Evolutionary conservation across 768 basidiomycete species (phyloP), one percentile per base, ranked within the genome.

Genomic region (Austroboletus eburneus): DNA sequence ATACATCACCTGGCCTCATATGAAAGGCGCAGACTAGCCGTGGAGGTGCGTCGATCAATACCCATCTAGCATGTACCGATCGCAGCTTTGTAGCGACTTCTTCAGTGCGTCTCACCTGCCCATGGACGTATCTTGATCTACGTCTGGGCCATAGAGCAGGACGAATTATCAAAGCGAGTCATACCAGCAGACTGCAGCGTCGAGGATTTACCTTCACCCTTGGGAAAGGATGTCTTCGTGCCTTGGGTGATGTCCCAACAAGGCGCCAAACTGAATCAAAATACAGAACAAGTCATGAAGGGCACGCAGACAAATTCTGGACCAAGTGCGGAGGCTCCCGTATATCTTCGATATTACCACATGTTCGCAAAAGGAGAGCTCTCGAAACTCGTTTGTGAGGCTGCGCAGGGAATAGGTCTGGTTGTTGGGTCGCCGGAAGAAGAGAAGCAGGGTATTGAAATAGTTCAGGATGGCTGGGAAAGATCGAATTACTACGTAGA

Each of bases 111-210:
- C 30, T 83, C 83, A 1, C 74, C 83, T 1, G 43, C 54, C 2
- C 82, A 88, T 52, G 91, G 92, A 9, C 83, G 91, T 9, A 69
- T 91, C 33, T 70, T 99, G 45, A 85, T 98, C 51, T 96, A 96
- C 55, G 96, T 98, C 27, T 99, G 96, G 96, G 93, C 95, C 1
- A 78, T 87, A 49, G 92, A 97, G 57, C 96, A 99, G 69, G 91
- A 95, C 48, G 77, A 79, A 23, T 67, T 82, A 7, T 93, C 91
- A 2, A 93, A 88, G 61, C 78, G 93, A 27, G 70, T 64, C 48
- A 81, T 95, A 27, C 60, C 65, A 21, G 68, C 72, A 5, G 51
- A 54, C 13, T 46, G 20, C 18, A 39, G 18, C 38, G 29, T 45
- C 4, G 27, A 29, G 4, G 22, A 27, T 25, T 9, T 42, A 9